These are phyloP conservation scores for Millerozyma acaciae DNA, from an alignment of 805 yeast species.

Conservation along the genomic window DNA sequence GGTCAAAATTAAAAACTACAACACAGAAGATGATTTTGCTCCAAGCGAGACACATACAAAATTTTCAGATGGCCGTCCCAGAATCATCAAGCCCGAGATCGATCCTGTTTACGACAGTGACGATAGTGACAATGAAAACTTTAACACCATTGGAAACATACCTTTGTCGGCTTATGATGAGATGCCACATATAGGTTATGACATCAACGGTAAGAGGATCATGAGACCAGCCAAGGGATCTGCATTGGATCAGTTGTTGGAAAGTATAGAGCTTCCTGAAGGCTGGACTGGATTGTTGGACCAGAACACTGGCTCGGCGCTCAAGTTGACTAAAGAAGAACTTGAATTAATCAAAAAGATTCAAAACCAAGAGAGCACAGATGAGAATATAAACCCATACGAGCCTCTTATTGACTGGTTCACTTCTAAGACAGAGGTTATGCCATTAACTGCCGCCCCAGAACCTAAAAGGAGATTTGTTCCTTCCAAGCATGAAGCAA, in stretches of 20 bases:
- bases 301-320: slow-evolving; percentile 77
- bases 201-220: slow-evolving; percentile 94
- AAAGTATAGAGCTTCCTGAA: slow-evolving; percentile 88
- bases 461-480: slow-evolving; percentile 97
- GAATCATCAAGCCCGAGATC: slow-evolving; percentile 82
- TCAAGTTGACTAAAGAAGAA: slow-evolving; percentile 84
- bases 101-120: slow-evolving; percentile 94
- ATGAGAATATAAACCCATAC: slow-evolving; percentile 77
- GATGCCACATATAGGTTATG: slow-evolving; percentile 96
- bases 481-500: slow-evolving; percentile 96
- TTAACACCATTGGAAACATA: slow-evolving; percentile 88
- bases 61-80: slow-evolving; percentile 75
- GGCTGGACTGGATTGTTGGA: slow-evolving; percentile 98
- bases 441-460: slow-evolving; percentile 91
- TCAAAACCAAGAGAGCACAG: slow-evolving; percentile 81
- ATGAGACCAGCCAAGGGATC: slow-evolving; percentile 98
- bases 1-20: slow-evolving; percentile 48
- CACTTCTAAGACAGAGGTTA: slow-evolving; percentile 73
- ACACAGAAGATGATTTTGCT: slow-evolving; percentile 26
- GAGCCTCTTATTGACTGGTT: slow-evolving; percentile 97
- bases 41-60: slow-evolving; percentile 33
- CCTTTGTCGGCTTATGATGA: slow-evolving; percentile 94
- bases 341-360: slow-evolving; percentile 82
- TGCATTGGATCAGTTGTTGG: slow-evolving; percentile 86
- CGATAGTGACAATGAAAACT: slow-evolving; percentile 77